These are phyloP conservation scores for Cryptosporidium ubiquitum DNA, from an alignment of 169 alveolate species.

Conservation along the genomic window DNA sequence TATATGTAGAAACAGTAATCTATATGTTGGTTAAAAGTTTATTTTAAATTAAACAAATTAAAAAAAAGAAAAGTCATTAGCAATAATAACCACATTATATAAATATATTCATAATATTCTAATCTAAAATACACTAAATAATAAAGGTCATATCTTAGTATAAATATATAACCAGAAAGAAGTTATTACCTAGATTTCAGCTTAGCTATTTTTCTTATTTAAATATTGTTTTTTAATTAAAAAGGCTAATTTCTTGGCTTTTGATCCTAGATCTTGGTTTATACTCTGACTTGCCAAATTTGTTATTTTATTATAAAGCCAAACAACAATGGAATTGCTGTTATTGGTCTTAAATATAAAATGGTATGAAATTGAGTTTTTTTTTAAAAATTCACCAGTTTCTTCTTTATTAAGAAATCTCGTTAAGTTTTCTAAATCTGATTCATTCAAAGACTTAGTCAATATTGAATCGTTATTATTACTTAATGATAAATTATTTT, in stretches of 20 bases:
- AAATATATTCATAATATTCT: too few relatives aligned
- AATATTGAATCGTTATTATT: neutral
- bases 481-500: too few relatives aligned
- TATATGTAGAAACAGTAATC: neutral
- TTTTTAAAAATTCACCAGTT: neutral
- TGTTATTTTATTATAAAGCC: constrained; percentile 3
- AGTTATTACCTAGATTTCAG: neutral
- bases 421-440: neutral
- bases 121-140: too few relatives aligned
- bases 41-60: too few relatives aligned
- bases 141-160: neutral
- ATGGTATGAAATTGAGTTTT: neutral
- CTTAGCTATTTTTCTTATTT: neutral
- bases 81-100: too few relatives aligned
- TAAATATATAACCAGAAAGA: neutral
- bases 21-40: neutral
- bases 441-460: neutral
- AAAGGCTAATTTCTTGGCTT: neutral
- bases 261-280: neutral
- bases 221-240: constrained; percentile 9
- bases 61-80: too few relatives aligned
- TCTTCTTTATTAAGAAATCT: neutral
- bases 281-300: neutral
- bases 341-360: neutral
- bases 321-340: neutral